Evolutionary conservation across 495 filamentous ascomycete species (phyloP), one percentile per base, ranked within the genome.

Genomic region (Aspergillus diversus): DNA sequence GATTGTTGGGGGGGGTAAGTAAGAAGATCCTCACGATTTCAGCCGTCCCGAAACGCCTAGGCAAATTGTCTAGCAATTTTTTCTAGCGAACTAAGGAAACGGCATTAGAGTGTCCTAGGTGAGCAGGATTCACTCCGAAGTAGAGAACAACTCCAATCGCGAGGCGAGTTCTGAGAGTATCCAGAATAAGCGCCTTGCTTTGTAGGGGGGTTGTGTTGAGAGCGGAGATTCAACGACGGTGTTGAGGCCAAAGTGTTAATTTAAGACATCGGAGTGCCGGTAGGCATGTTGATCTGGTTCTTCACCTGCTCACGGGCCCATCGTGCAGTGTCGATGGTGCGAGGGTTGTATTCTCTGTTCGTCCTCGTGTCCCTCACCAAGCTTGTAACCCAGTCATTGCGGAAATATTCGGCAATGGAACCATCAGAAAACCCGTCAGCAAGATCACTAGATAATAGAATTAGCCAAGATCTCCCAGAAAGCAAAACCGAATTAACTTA

Each of bases 281-380:
- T 73, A 33, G 73, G 67, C 68, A 81, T 46, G 73, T 78, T 83
- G 56, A 90, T 85, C 75, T 99, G 95, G 65, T 92, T 88, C 83
- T 97, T 97, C 71, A 98, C 92, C 71, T 97, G 92, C 80, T 98
- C 96, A 42, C 95, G 89, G 61, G 95, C 92, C 95, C 95, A 99
- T 55, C 95, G 89, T 69, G 95, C 95, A 17, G 94, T 98, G 33
- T 97, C 93, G 63, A 92, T 88, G 6, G 95, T 98, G 55, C 93
- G 91, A 16, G 81, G 47, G 69, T 85, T 81, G 80, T 90, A 97
- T 7, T 97, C 92, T 35, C 89, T 87, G 81, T 94, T 97, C 34
- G 84, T 79, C 58, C 91, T 87, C 16, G 90, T 91, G 69, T 97
- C 93, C 75, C 92, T 91, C 63, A 97, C 91, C 80, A 99, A 86